Evolutionary conservation across 116 monocot genomes (phyloP), one percentile per base, ranked within the genome.

Genomic region (Cymodocea nodosa): DNA sequence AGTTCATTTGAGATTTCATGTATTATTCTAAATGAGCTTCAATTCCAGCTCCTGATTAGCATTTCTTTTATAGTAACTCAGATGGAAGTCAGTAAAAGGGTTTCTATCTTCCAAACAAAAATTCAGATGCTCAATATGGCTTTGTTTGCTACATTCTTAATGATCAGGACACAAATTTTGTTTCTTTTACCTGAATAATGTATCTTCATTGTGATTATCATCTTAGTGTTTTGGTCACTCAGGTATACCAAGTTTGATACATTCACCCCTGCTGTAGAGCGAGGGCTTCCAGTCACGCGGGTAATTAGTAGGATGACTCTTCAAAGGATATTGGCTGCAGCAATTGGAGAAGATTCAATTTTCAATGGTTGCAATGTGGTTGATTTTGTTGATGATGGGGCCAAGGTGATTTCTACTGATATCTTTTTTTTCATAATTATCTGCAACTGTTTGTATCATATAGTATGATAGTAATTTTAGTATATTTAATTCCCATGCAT

Each of bases 191-290:
- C 2, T 54, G 54, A 54, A 10, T 54, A 16, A n/a, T 16, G 1
- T 20, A 54, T n/a, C 19, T 16, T n/a, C 54, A 54, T 13, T 54
- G 14, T 52, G 11, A 16, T 3, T 48, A 11, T 44, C 5, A 12
- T 12, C 44, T 44, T 44, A 44, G 44, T 8, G 7, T 44, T 44
- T 44, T 69, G 57, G 6, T 62, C 61, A 35, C 40, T 80, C 74
- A 98, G 98, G 98, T 98, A 92, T 60, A 73, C 77, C 63, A 98
- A 98, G 68, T 98, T 98, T 74, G 98, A 98, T 81, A 98, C 92
- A 17, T 98, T 89, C 67, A 98, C 86, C 53, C 92, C 98, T 52
- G 98, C 98, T 40, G 98, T 51, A 11, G 92, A 92, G 69, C 77
- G 83, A 16, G 98, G 98, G 9, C 84, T 98, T 64, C 98, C 98